phyloP scores from a whole-genome alignment of 306 rosid genomes.

The Vicia sativa region DNA sequence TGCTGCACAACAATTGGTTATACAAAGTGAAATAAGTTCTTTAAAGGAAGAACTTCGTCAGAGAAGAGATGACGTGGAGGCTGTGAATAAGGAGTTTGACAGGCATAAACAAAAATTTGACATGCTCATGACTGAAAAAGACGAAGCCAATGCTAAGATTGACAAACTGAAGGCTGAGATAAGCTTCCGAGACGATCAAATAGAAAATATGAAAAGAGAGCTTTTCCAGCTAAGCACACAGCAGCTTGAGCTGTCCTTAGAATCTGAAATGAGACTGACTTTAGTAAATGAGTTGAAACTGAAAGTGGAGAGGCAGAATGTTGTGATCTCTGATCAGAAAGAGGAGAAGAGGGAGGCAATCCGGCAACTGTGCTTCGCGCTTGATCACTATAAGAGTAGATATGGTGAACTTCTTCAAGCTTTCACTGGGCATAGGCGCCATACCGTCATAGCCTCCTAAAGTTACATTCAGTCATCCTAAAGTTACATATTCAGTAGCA shows the following conservation, averaged over 20 bases:
- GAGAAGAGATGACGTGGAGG: conserved; percentile 51
- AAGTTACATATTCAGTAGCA: neutral
- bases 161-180: conserved; percentile 55
- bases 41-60: conserved; percentile 58
- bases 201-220: conserved; percentile 54
- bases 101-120: conserved; percentile 54
- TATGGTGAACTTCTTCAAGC: conserved; percentile 77
- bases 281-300: conserved; percentile 54
- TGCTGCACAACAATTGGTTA: conserved; percentile 46
- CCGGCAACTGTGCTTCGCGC: conserved; percentile 79
- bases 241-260: conserved; percentile 48
- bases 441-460: conserved; percentile 51
- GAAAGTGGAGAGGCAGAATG: conserved; percentile 54
- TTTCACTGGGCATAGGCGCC: conserved; percentile 54
- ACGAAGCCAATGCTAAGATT: conserved; percentile 50
- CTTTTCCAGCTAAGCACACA: conserved; percentile 42
- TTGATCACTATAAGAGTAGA: conserved; percentile 75
- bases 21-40: conserved; percentile 54
- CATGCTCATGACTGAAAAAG: conserved; percentile 63
- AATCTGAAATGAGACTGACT: conserved; percentile 46
- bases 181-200: conserved; percentile 54
- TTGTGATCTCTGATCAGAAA: conserved; percentile 60
- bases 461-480: conserved; percentile 36
- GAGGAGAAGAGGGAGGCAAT: conserved; percentile 93
- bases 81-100: conserved; percentile 64